Percentiles rank a stretch among this genome's conserved stretches.
These are phyloP conservation scores for Picea abies DNA, from an alignment of 83 land plant genomes.

Conservation along the genomic window DNA sequence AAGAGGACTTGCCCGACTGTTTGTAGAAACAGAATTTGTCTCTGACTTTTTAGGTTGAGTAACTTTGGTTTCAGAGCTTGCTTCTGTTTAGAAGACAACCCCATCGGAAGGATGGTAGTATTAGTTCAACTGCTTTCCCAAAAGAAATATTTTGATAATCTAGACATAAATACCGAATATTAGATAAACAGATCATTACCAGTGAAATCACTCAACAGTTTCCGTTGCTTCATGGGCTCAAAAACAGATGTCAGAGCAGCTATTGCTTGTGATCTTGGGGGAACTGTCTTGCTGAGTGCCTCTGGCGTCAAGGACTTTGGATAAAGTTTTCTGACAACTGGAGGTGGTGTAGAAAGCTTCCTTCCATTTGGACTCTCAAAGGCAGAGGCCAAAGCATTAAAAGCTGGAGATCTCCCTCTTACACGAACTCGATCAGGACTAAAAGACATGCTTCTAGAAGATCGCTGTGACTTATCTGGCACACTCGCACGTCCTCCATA, in stretches of 20 bases:
- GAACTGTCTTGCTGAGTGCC: constrained; percentile 37
- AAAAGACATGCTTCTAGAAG: constrained; percentile 75
- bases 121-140: not conserved
- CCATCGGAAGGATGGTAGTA: constrained; percentile 10
- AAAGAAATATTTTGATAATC: not conserved
- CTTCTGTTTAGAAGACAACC: constrained; percentile 22
- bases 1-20: constrained; percentile 13
- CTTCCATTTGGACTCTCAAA: constrained; percentile 69
- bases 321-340: constrained; percentile 57
- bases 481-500: constrained; percentile 57
- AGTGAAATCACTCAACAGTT: constrained; percentile 9
- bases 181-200: not conserved
- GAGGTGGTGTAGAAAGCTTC: constrained; percentile 78
- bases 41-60: constrained; percentile 25
- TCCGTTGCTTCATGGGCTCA: constrained; percentile 44
- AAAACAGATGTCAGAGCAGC: constrained; percentile 72
- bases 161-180: not conserved
- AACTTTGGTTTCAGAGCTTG: constrained; percentile 26
- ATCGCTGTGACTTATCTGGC: constrained; percentile 60
- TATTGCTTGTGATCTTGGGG: constrained; percentile 72
- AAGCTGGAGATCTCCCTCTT: constrained; percentile 79
- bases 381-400: constrained; percentile 68
- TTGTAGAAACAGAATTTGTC: constrained; percentile 16
- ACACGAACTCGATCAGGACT: constrained; percentile 81
- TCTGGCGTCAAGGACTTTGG: constrained; percentile 67